phyloP scores from a whole-genome alignment of 2,329 filamentous ascomycete species.

The Ilyonectria robusta region DNA sequence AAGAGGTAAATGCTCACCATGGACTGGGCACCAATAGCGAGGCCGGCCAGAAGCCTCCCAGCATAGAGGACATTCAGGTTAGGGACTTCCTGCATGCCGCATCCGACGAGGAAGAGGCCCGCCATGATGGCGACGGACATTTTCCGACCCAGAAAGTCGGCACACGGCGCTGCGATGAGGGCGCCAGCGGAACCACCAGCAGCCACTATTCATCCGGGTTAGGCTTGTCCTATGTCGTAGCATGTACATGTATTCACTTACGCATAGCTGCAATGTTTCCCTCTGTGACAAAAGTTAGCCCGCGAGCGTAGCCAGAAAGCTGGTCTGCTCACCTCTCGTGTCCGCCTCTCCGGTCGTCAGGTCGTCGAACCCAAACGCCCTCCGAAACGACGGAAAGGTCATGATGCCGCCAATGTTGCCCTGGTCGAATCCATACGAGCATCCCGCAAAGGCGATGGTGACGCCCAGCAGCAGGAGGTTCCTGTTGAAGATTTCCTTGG shows the following conservation, averaged over 20 bases:
- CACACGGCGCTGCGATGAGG: constrained; percentile 18
- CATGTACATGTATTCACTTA: not conserved
- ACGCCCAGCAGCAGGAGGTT: constrained; percentile 14
- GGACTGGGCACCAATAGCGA: constrained; percentile 20
- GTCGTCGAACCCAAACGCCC: constrained; percentile 21
- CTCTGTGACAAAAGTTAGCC: constrained; percentile 13
- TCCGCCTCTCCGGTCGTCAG: constrained; percentile 4
- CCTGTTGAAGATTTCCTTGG: constrained; percentile 25
- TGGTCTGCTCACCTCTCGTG: constrained; percentile 5
- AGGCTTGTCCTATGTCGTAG: not conserved
- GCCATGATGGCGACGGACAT: constrained; percentile 20
- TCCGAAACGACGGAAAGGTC: constrained; percentile 22
- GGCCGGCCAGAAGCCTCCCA: constrained; percentile 18
- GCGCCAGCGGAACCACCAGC: constrained; percentile 24
- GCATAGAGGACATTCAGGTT: constrained; percentile 22
- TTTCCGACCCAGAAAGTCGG: constrained; percentile 28
- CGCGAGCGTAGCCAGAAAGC: not conserved
- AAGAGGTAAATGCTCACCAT: constrained; percentile 3
- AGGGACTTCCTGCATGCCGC: constrained; percentile 21
- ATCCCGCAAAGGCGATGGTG: constrained; percentile 16
- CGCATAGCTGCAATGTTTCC: constrained; percentile 29
- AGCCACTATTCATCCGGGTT: constrained; percentile 15
- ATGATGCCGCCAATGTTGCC: constrained; percentile 27
- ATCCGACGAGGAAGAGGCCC: constrained; percentile 19
- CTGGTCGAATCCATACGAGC: constrained; percentile 26